Percentiles rank a stretch among this genome's conserved stretches.
Evolutionary conservation across 192 early-diverging fungal species (phyloP).

Genomic region (Coemansia sp.): DNA sequence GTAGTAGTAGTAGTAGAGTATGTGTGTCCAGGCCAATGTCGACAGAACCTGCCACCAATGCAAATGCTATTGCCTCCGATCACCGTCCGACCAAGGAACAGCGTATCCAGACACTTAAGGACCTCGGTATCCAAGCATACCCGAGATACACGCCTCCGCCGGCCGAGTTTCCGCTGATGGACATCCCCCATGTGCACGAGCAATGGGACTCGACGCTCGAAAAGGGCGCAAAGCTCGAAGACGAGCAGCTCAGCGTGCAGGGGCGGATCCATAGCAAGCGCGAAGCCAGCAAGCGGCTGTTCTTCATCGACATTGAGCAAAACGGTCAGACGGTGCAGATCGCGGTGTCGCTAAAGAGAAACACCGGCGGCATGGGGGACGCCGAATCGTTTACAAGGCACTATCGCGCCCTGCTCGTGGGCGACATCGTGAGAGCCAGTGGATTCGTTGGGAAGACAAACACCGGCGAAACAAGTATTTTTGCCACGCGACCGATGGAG

Average conservation of each 20-base stretch:
- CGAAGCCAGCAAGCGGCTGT: conserved; percentile 69
- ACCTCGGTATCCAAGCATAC: conserved; percentile 34
- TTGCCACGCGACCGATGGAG: conserved; percentile 53
- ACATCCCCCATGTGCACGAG: conserved; percentile 16
- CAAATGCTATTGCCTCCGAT: neutral
- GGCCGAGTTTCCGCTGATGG: conserved; percentile 22
- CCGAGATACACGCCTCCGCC: conserved; percentile 34
- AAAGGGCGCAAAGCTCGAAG: conserved; percentile 31
- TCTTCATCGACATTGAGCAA: conserved; percentile 71
- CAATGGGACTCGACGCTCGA: conserved; percentile 24
- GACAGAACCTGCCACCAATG: conserved; percentile 3
- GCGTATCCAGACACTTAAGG: conserved; percentile 18
- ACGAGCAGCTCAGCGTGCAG: conserved; percentile 41
- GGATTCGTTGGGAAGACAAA: conserved; percentile 72
- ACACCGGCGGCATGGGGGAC: conserved; percentile 14
- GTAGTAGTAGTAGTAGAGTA: neutral
- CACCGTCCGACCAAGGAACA: conserved; percentile 21
- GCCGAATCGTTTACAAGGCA: conserved; percentile 41
- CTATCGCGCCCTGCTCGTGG: conserved; percentile 56
- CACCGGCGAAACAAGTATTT: conserved; percentile 68
- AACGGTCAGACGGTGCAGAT: conserved; percentile 65
- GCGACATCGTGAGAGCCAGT: conserved; percentile 65
- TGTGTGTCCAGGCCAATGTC: neutral
- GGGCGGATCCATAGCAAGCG: conserved; percentile 69
- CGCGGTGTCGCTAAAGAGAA: conserved; percentile 57